Evolutionary conservation across 2,329 filamentous ascomycete genomes (phyloP).

Genomic region (Penicillium sp.): DNA sequence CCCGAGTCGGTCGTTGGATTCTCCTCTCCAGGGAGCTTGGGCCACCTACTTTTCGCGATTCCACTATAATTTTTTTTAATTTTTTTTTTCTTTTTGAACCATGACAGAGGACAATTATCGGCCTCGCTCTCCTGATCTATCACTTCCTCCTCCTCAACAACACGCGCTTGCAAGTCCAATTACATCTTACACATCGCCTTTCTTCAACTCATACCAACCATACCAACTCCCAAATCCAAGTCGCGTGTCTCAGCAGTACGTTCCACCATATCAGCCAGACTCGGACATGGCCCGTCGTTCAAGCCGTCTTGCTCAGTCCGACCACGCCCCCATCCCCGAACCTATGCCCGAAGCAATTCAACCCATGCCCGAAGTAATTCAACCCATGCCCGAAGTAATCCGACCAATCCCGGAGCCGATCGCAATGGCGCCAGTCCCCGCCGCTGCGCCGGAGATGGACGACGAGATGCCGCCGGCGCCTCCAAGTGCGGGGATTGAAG

Average conservation of each 20-base stretch:
- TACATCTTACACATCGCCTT: constrained; percentile 21
- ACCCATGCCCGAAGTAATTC: not conserved
- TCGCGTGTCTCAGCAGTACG: constrained; percentile 39
- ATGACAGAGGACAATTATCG: constrained; percentile 51
- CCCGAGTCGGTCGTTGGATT: constrained; percentile 16
- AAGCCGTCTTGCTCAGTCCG: constrained; percentile 36
- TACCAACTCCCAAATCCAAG: not conserved
- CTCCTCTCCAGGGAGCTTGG: constrained; percentile 19
- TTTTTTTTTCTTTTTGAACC: constrained; percentile 23
- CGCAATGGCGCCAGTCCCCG: constrained; percentile 25
- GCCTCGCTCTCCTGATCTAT: constrained; percentile 53
- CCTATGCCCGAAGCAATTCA: constrained; percentile 8
- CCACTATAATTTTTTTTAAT: constrained; percentile 3
- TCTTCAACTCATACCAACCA: constrained; percentile 14
- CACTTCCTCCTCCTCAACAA: constrained; percentile 44
- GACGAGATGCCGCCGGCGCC: constrained; percentile 17
- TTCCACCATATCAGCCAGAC: constrained; percentile 31
- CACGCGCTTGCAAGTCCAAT: not conserved
- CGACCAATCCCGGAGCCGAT: constrained; percentile 12
- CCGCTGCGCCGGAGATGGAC: constrained; percentile 3
- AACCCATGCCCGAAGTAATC: not conserved
- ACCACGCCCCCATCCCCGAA: constrained; percentile 30
- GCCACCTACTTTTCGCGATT: constrained; percentile 14
- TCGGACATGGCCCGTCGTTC: constrained; percentile 47
- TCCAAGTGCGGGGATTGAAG: constrained; percentile 61